A percentile compares a stretch with the other conserved stretches of the same genome.
These are phyloP conservation scores for Wickerhamomyces sydowiorum DNA, from an alignment of 805 yeast genomes.

Conservation along the genomic window DNA sequence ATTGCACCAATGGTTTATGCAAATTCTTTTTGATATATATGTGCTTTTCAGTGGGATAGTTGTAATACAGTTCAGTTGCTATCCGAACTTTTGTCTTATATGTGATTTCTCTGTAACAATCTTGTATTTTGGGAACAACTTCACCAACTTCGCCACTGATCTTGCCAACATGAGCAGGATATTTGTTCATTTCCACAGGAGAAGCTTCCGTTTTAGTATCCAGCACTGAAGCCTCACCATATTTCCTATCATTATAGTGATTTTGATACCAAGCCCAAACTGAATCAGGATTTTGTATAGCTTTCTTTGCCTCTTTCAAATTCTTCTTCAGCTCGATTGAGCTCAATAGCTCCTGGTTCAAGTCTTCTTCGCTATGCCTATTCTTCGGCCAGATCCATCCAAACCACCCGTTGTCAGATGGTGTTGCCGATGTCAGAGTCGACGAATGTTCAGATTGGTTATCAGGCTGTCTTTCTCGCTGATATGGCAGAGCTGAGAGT, in stretches of 20 bases:
- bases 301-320: constrained; percentile 15
- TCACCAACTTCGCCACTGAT: constrained; percentile 2
- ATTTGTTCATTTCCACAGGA: constrained; percentile 14
- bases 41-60: constrained; percentile 30
- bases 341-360: constrained; percentile 7
- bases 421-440: constrained; percentile 4
- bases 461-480: not conserved
- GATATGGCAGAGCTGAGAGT: not conserved
- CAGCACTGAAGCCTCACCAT: constrained; percentile 18
- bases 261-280: constrained; percentile 22
- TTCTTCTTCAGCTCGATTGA: constrained; percentile 14
- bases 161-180: constrained; percentile 6
- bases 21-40: constrained; percentile 26
- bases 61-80: constrained; percentile 31
- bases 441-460: constrained; percentile 3
- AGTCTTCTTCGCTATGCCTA: constrained; percentile 4
- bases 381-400: constrained; percentile 10
- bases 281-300: constrained; percentile 11
- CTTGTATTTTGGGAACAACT: constrained; percentile 17
- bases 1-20: constrained; percentile 16
- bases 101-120: constrained; percentile 26
- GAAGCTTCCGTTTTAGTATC: constrained; percentile 16
- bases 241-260: constrained; percentile 3
- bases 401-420: constrained; percentile 8
- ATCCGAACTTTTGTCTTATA: constrained; percentile 27